These are phyloP conservation scores for Mesembryanthemum crystallinum DNA, from an alignment of 148 eudicot genomes.

Conservation along the genomic window DNA sequence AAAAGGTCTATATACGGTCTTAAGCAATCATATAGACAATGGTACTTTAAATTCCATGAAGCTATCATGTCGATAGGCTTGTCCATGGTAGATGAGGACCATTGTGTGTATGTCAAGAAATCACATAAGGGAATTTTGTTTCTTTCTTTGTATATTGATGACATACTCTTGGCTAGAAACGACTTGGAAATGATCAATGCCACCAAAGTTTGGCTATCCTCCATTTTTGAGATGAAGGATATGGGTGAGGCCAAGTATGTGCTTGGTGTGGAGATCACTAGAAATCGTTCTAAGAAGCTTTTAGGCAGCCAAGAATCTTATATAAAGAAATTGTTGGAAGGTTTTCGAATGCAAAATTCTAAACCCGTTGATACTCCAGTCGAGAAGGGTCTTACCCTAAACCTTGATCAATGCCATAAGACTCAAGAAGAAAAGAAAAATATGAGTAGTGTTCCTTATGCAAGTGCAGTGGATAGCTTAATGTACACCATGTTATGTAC, in stretches of 20 bases:
- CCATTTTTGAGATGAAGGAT: neutral
- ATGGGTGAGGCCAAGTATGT: neutral
- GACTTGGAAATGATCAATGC: neutral
- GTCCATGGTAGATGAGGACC: neutral
- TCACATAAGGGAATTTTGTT: neutral
- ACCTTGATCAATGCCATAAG: neutral
- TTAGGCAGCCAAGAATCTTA: neutral
- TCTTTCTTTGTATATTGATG: neutral
- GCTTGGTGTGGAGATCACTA: neutral
- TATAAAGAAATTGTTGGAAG: neutral
- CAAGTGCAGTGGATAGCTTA: neutral
- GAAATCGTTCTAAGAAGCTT: neutral
- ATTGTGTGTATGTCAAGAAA: slow-evolving; percentile 1
- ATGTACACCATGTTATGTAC: neutral
- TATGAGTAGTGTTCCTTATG: neutral
- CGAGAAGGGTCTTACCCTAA: neutral
- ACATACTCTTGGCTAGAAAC: neutral
- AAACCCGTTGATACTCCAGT: neutral
- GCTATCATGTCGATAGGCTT: neutral
- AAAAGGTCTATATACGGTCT: neutral
- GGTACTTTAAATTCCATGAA: neutral
- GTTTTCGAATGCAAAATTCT: neutral
- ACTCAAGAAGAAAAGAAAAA: neutral
- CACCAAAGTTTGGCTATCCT: neutral
- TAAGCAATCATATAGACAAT: neutral